Base-by-base conservation (phyloP, 768 basidiomycete species). In the Kwoniella sp. region DNA sequence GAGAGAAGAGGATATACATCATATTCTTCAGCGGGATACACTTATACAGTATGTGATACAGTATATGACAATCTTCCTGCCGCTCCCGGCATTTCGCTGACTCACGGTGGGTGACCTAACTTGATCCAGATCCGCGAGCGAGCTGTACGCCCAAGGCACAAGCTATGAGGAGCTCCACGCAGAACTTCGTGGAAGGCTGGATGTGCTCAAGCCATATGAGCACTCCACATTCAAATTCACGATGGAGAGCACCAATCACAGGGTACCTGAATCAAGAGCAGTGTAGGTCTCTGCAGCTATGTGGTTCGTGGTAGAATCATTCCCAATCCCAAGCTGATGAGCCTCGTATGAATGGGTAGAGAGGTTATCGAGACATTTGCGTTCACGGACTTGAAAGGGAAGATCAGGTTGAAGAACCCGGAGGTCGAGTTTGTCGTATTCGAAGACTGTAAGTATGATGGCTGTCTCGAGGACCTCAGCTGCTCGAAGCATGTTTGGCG, bases 371-470 rank as follows among this genome's bases (percentile, higher is more conserved):
- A 93, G 75, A 85, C 84, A 69, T 97, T 99, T 79, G 81, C 85
- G 1, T 96, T 92, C 76, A 92, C 97, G 90, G 87, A 82, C 22
- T 88, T 93, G 67, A 79, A 84, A 63, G 93, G 93, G 13, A 86
- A 86, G 71, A 91, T 96, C 70, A 87, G 90, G 59, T 86, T 98
- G 86, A 88, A 87, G 67, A 83, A 83, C 50, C 90, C 94, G 0
- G 87, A 92, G 50, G 85, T 92, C 30, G 85, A 84, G 9, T 82
- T 92, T 26, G 86, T 86, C 0, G 87, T 89, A 56, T 90, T 89
- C 60, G 94, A 96, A 83, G 93, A 95, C 82, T 95, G 93, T 93
- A 65, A 67, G 87, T 70, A n/a, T n/a, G n/a, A n/a, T n/a, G n/a
- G n/a, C n/a, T n/a, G n/a, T n/a, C n/a, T 56, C 15, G 20, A 17